These are phyloP conservation scores for Nannochloropsis granulata DNA, from an alignment of 108 stramenopile genomes.

Conservation along the genomic window DNA sequence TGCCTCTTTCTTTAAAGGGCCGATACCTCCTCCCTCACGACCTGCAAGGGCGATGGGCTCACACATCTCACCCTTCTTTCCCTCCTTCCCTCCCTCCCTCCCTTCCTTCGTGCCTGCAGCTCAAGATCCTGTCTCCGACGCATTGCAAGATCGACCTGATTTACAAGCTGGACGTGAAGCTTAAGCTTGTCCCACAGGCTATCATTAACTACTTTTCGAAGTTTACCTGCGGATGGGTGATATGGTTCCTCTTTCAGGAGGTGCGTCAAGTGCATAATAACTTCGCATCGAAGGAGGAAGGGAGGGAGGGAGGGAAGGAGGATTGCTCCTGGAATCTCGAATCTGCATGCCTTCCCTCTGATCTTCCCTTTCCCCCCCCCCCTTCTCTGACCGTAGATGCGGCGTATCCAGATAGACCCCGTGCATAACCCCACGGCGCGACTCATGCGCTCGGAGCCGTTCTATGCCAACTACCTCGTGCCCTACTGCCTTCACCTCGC, in stretches of 20 bases:
- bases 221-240: not conserved
- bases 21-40: too few species aligned
- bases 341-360: not conserved
- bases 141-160: not conserved
- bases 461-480: not conserved
- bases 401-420: not conserved
- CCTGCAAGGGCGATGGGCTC: too few species aligned
- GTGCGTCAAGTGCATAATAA: not conserved
- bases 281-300: too few species aligned
- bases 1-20: too few species aligned
- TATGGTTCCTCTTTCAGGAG: not conserved
- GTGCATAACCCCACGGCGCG: not conserved
- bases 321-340: not conserved
- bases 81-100: too few species aligned
- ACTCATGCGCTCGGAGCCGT: not conserved
- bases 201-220: not conserved
- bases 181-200: not conserved
- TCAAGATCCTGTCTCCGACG: not conserved
- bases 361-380: not conserved
- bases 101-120: not conserved
- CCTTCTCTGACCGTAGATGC: not conserved
- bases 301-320: not conserved
- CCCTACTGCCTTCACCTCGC: not conserved
- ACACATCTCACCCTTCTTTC: not conserved
- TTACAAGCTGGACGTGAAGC: not conserved